Evolutionary conservation across 768 basidiomycete genomes (phyloP), one percentile per base, ranked within the genome.

Genomic region (Gyrodon lividus): DNA sequence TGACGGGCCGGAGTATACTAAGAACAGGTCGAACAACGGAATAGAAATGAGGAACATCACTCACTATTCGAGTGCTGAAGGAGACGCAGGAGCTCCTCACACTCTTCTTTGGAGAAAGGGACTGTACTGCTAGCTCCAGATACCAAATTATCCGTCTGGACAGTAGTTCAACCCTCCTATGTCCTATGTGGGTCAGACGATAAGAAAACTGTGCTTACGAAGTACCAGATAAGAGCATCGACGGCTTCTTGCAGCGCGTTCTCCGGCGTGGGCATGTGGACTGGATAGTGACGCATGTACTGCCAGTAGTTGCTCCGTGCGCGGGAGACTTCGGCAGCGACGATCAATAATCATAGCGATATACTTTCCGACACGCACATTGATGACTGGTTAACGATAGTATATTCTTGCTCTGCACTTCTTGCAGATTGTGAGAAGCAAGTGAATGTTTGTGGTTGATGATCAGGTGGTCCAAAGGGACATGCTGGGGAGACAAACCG

Each of bases 81-180:
- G 3, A 76, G 60, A n/a, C 65, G 63, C 2, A 74, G 65, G 14
- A 82, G 64, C 45, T 81, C 76, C 57, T 79, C 75, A 45, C 80
- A 81, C 65, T 82, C 79, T 2, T 51, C 43, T 60, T 79, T 80
- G 2, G 80, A 80, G 53, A 82, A 82, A 2, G 81, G 80, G 14
- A 76, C 77, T 2, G 70, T 63, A 54, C 77, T 78, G 39, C 59
- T 69, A 4, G 67, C 40, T 20, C 76, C 77, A 17, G 72, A 71
- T 38, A 77, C 74, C 38, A 81, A 58, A 57, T 82, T 81, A 52
- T 81, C 80, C 50, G 71, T 73, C 72, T 75, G 46, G 28, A 12
- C 8, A 47, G 23, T 28, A 10, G 28, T 28, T 28, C 28, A 28
- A 43, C 38, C 6, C 34, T 35, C 10, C n/a, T n/a, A n/a, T n/a